Evolutionary conservation across 208 protist species (phyloP).

Genomic region (Acanthamoeba sp.): DNA sequence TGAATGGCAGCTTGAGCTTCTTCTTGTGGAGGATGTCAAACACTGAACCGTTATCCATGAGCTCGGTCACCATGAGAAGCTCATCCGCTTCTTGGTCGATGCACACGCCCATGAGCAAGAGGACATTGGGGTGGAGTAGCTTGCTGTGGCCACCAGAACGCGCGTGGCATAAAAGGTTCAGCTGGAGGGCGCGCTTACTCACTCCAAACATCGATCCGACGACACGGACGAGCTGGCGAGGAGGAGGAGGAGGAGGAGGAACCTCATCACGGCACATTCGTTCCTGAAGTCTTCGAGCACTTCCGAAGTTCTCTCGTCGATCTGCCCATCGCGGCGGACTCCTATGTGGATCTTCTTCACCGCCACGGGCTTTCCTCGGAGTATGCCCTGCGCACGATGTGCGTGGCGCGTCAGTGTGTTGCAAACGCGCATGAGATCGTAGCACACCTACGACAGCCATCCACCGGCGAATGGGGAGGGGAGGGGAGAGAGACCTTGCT

Average conservation of each 20-base stretch:
- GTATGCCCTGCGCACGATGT: not conserved
- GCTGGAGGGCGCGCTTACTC: too few species aligned
- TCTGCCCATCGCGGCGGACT: not conserved
- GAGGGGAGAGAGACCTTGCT: not conserved
- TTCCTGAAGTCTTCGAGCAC: conserved; percentile 52
- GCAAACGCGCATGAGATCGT: too few species aligned
- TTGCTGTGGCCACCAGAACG: not conserved
- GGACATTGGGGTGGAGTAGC: conserved; percentile 42
- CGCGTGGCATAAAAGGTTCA: not conserved
- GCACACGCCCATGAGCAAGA: conserved; percentile 60
- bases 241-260: not conserved
- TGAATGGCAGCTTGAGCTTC: conserved; percentile 41
- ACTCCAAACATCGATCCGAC: not conserved
- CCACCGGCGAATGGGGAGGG: too few species aligned
- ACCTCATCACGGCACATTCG: conserved; percentile 69
- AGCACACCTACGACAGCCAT: not conserved
- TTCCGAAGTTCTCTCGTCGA: not conserved
- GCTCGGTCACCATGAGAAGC: conserved; percentile 41
- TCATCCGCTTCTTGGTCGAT: not conserved
- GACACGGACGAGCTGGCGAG: not conserved
- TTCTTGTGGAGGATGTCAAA: conserved; percentile 28
- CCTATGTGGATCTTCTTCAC: not conserved
- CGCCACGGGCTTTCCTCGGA: conserved; percentile 31
- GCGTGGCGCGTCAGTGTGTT: not conserved
- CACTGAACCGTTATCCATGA: conserved; percentile 11